Evolutionary conservation across 805 yeast species (phyloP), one percentile per base, ranked within the genome.

Genomic region (Ogataea saltuana): DNA sequence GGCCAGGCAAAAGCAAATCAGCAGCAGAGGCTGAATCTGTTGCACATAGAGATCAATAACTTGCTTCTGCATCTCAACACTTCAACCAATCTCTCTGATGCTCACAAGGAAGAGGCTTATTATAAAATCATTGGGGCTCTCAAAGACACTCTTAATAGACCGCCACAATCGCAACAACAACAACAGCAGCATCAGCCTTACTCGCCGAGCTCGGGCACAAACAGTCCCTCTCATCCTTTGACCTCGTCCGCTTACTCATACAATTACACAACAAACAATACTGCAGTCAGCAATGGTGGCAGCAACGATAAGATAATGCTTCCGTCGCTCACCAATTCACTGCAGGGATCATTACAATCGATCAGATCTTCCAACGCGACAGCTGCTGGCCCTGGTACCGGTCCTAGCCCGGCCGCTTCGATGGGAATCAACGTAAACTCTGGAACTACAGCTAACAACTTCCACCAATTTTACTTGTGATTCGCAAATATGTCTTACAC

Each of bases 381-480:
- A 7, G 16, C 40, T 20, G 13, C 36, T 7, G 33, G 39, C 7
- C 7, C 41, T 8, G 35, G 33, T 8, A 33, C 48, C 5, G 10
- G 41, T 5, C 35, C 36, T 16, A 27, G 33, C 19, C 12, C 26
- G 19, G n/a, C n/a, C n/a, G n/a, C n/a, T n/a, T n/a, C n/a, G n/a
- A 30, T 50, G 18, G 54, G 54, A 12, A 48, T 50, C 15, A 51
- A 42, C 38, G 42, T 48, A 6, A 46, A 42, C 33, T 37, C 50
- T 27, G 41, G 46, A 19, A 32, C 33, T 28, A 17, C 42, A 13
- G 27, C 22, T 15, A 41, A 30, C 19, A 28, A 28, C 23, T 48
- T 31, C 41, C 52, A 43, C 18, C 67, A 49, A 57, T 64, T 27
- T 65, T 65, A 52, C 67, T 56, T 48, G 49, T 68, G 42, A 62